Percentiles rank a stretch among this genome's conserved stretches.
These are phyloP conservation scores for Symmetrospora coprosmae DNA, from an alignment of 768 basidiomycete species.

Conservation along the genomic window DNA sequence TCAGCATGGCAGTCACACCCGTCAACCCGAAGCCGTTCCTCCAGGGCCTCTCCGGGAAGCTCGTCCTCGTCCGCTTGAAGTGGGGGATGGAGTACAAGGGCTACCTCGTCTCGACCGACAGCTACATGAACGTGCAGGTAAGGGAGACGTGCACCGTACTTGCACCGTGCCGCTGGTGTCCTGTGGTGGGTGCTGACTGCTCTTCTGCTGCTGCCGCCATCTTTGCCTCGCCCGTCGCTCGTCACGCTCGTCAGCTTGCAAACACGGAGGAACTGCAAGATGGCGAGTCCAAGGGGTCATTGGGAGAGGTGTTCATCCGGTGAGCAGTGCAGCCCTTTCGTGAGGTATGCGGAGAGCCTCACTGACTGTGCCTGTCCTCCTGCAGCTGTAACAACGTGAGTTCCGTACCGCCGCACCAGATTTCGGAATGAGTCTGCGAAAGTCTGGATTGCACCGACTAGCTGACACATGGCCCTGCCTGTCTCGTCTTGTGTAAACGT, in stretches of 20 bases:
- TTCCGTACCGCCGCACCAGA: background rate
- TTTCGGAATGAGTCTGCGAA: background rate
- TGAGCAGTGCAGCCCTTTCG: slow-evolving; percentile 38
- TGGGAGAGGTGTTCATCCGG: slow-evolving; percentile 99
- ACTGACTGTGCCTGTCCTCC: background rate
- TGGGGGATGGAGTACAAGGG: slow-evolving; percentile 99
- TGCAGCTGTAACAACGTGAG: slow-evolving; percentile 32
- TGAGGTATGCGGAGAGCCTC: background rate
- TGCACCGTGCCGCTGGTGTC: background rate
- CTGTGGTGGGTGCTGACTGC: background rate
- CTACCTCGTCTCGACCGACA: slow-evolving; percentile 94
- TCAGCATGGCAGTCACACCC: slow-evolving; percentile 50
- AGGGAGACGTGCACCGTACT: slow-evolving; percentile 18
- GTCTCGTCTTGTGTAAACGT: background rate
- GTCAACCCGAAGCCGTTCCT: slow-evolving; percentile 99
- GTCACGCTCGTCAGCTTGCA: slow-evolving; percentile 65
- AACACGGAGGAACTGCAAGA: slow-evolving; percentile 98
- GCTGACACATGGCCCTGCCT: background rate
- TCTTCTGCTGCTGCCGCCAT: background rate
- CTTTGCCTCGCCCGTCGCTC: background rate
- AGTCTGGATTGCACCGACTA: background rate
- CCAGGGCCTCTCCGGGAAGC: slow-evolving; percentile 95
- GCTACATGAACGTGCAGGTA: slow-evolving; percentile 99
- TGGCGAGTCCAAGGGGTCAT: slow-evolving; percentile 80
- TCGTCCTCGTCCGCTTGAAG: slow-evolving; percentile 84